phyloP scores from a whole-genome alignment of 1,284 basidiomycete genomes.

The Puccinia coronata region DNA sequence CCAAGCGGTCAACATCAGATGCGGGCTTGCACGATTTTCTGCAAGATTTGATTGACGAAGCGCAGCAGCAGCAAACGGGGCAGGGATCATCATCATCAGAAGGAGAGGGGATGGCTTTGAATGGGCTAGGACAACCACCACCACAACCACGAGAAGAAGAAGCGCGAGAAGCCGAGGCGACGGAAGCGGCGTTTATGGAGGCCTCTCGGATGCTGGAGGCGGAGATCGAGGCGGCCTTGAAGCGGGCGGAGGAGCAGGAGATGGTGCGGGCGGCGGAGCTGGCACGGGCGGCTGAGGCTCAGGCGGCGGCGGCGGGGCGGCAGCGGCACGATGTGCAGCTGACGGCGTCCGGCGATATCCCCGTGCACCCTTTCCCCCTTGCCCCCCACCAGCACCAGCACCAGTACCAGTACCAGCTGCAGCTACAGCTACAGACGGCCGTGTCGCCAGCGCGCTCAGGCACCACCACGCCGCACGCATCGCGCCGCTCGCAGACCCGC shows the following conservation, averaged over 20 bases:
- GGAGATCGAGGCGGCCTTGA: slow-evolving; percentile 30
- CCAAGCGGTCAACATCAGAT: slow-evolving; percentile 27
- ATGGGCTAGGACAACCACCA: background rate
- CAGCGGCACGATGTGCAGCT: slow-evolving; percentile 14
- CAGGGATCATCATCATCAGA: background rate
- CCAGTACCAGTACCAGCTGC: too few species aligned
- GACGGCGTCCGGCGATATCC: slow-evolving; percentile 39
- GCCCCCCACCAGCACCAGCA: too few species aligned
- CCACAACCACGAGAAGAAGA: too few species aligned
- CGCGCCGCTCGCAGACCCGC: too few species aligned
- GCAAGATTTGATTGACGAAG: slow-evolving; percentile 39
- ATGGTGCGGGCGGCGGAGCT: background rate
- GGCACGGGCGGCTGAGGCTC: slow-evolving; percentile 11
- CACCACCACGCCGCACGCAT: too few species aligned
- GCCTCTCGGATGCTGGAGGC: slow-evolving; percentile 28
- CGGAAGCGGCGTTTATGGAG: background rate
- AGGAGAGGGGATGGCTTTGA: background rate
- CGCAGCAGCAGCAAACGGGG: slow-evolving; percentile 1
- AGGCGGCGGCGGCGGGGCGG: background rate
- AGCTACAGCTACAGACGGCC: background rate
- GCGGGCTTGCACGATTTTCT: slow-evolving; percentile 27
- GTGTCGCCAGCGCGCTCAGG: background rate
- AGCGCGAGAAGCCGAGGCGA: background rate
- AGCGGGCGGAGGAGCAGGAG: slow-evolving; percentile 25
- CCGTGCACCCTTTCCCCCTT: background rate